Evolutionary conservation across 2,329 filamentous ascomycete species (phyloP).

Genomic region (Colletotrichum destructivum): DNA sequence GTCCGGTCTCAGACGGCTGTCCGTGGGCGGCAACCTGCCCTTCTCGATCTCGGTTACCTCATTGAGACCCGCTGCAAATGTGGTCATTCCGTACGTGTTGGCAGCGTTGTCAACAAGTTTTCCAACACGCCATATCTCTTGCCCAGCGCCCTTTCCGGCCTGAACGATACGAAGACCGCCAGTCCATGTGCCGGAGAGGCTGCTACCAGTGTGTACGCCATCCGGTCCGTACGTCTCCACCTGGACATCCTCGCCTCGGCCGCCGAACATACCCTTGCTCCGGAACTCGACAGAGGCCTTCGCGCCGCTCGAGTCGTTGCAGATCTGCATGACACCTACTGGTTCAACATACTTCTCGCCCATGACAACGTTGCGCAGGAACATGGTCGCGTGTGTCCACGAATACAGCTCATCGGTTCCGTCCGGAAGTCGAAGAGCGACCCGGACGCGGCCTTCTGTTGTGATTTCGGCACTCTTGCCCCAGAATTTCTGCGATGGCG

Average conservation of each 20-base stretch:
- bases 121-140: conserved; percentile 85
- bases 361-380: conserved; percentile 95
- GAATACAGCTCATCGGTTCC: conserved; percentile 85
- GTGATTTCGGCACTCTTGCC: conserved; percentile 96
- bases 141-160: conserved; percentile 71
- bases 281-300: conserved; percentile 93
- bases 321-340: conserved; percentile 88
- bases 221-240: conserved; percentile 80
- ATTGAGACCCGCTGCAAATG: conserved; percentile 89
- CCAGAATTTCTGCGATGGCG: conserved; percentile 97
- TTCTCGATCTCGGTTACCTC: conserved; percentile 88
- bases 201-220: conserved; percentile 76
- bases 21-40: conserved; percentile 82
- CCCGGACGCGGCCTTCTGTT: conserved; percentile 87
- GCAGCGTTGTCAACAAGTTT: conserved; percentile 83
- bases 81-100: conserved; percentile 89
- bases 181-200: conserved; percentile 90
- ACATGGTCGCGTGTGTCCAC: conserved; percentile 90
- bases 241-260: conserved; percentile 89
- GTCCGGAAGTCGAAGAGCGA: conserved; percentile 78
- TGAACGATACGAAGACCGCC: conserved; percentile 76
- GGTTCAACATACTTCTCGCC: conserved; percentile 99
- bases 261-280: conserved; percentile 96
- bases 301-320: conserved; percentile 86
- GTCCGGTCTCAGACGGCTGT: conserved; percentile 87